phyloP scores from a whole-genome alignment of 2,329 filamentous ascomycete species.

The Byssochlamys sp. region DNA sequence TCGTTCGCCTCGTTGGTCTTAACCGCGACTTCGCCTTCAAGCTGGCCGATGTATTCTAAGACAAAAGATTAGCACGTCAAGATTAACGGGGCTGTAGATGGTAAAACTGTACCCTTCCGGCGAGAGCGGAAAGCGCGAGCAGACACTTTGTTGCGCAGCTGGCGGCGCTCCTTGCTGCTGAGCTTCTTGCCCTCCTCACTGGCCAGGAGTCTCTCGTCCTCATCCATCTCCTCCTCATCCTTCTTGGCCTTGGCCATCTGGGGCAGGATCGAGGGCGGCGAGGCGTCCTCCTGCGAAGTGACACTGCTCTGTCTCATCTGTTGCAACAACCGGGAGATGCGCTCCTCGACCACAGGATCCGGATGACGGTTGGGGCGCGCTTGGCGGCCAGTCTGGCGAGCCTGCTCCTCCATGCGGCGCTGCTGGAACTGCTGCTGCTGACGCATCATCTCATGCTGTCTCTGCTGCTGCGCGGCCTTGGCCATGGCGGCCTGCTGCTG shows the following conservation, averaged over 20 bases:
- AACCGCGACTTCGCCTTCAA: conserved; percentile 76
- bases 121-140: conserved; percentile 95
- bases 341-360: conserved; percentile 75
- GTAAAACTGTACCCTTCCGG: conserved; percentile 69
- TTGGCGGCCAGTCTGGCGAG: conserved; percentile 16
- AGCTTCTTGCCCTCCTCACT: conserved; percentile 98
- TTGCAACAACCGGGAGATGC: conserved; percentile 83
- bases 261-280: conserved; percentile 38
- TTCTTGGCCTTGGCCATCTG: conserved; percentile 71
- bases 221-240: conserved; percentile 97
- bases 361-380: conserved; percentile 31
- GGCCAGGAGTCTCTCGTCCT: conserved; percentile 85
- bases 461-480: conserved; percentile 60
- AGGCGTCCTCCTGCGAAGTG: conserved; percentile 41
- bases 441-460: conserved; percentile 50
- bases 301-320: conserved; percentile 74
- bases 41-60: conserved; percentile 88
- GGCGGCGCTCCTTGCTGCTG: conserved; percentile 91
- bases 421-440: conserved; percentile 44
- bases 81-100: neutral
- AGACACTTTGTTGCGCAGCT: conserved; percentile 97
- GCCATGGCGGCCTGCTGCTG: conserved; percentile 73
- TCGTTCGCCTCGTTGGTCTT: conserved; percentile 78
- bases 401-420: conserved; percentile 19
- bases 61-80: conserved; percentile 6